Percentiles rank a stretch among this genome's conserved stretches.
Evolutionary conservation across 1,284 basidiomycete genomes (phyloP).

Genomic region (Amylostereum chailletii): DNA sequence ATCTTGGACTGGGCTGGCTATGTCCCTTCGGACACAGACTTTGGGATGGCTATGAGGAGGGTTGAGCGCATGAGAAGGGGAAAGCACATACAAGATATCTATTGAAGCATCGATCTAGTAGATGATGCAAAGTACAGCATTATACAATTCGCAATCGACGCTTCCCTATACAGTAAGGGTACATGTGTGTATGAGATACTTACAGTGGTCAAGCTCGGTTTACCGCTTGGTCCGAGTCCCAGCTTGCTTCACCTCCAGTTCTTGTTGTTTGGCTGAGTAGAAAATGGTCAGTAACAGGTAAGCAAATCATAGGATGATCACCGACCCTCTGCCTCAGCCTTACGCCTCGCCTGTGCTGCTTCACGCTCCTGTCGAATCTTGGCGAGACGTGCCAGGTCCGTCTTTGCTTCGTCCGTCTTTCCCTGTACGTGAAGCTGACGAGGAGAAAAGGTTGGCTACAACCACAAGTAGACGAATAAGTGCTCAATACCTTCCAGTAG

Average conservation of each 20-base stretch:
- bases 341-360: slow-evolving; percentile 74
- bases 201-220: too few relatives aligned
- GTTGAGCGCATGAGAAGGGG: slow-evolving; percentile 11
- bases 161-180: too few relatives aligned
- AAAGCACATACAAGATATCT: too few relatives aligned
- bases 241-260: too few relatives aligned
- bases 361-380: slow-evolving; percentile 83
- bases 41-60: slow-evolving; percentile 17
- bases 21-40: slow-evolving; percentile 37
- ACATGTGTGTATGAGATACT: too few relatives aligned
- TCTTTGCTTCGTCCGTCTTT: slow-evolving; percentile 84
- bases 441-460: slow-evolving; percentile 2
- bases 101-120: too few relatives aligned
- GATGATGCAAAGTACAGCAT: too few relatives aligned
- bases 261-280: too few relatives aligned
- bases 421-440: slow-evolving; percentile 60
- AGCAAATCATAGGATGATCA: slow-evolving; percentile 3
- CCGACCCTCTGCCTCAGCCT: slow-evolving; percentile 77
- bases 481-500: slow-evolving; percentile 66
- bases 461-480: background rate
- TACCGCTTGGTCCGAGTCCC: too few relatives aligned
- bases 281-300: too few relatives aligned
- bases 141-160: too few relatives aligned
- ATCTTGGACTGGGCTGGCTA: slow-evolving; percentile 58
- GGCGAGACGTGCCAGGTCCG: slow-evolving; percentile 79